These are phyloP conservation scores for Dothideomycetes sp. DNA, from an alignment of 2,329 filamentous ascomycete species.

Conservation along the genomic window DNA sequence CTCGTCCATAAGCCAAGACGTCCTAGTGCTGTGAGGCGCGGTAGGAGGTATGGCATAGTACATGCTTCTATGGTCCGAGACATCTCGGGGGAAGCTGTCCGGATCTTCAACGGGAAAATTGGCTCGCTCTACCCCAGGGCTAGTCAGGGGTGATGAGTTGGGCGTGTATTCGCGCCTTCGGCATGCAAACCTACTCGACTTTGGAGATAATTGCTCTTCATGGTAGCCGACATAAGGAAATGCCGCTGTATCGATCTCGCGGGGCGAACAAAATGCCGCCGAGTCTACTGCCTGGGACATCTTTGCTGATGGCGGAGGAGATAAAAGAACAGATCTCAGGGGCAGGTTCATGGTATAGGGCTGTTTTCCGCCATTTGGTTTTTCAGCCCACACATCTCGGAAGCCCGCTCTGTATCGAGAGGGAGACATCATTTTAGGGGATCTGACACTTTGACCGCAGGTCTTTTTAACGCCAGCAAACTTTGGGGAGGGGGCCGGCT, in stretches of 20 bases:
- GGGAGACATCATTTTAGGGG: slow-evolving; percentile 9
- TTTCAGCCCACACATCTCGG: slow-evolving; percentile 5
- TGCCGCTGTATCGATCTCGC: background rate
- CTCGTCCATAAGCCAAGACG: background rate
- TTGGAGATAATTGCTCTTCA: slow-evolving; percentile 1
- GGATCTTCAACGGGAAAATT: slow-evolving; percentile 1
- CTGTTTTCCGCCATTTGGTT: background rate
- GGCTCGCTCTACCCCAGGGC: slow-evolving; percentile 5
- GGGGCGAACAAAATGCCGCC: background rate
- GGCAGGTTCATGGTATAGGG: slow-evolving; percentile 3
- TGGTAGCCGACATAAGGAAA: background rate
- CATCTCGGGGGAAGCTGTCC: background rate
- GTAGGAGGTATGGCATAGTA: background rate
- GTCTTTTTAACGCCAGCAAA: slow-evolving; percentile 5
- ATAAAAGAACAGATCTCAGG: slow-evolving; percentile 3
- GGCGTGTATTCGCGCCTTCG: background rate
- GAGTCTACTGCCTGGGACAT: slow-evolving; percentile 1
- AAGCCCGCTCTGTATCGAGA: slow-evolving; percentile 8
- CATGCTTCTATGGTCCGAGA: background rate
- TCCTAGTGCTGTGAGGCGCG: background rate
- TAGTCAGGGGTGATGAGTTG: slow-evolving; percentile 6
- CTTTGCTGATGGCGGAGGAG: slow-evolving; percentile 6
- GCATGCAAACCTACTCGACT: background rate
- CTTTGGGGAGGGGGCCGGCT: too few relatives aligned
- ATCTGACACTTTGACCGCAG: slow-evolving; percentile 1